Base-by-base conservation (phyloP, 2,329 filamentous ascomycete genomes). In the Clarireedia homoeocarpa region DNA sequence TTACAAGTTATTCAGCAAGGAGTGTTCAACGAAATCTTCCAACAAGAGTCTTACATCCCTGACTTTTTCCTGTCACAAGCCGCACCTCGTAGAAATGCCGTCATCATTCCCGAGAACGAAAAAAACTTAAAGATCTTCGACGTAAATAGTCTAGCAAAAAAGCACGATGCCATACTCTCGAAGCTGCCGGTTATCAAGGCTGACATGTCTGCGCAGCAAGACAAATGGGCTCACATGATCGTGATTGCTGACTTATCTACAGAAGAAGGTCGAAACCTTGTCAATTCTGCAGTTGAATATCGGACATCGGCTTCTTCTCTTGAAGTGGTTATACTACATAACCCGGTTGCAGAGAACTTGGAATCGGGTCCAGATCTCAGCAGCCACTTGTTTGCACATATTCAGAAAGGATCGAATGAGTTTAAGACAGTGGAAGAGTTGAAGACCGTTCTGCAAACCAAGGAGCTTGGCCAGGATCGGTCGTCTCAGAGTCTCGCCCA, bases 61-160 rank as follows among this genome's bases (percentile, higher is more conserved):
- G 78, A 77, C 0, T 72, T 84, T 12, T 95, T 96, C 69, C 74
- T 97, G 5, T 73, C 82, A n/a, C 73, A 80, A 39, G 87, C 92
- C 6, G 75, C 84, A 20, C 70, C 77, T 1, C 79, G 82, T 50
- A 85, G 94, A 53, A 96, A 95, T 67, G 76, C 82, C 2, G 78
- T 91, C 57, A 83, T 97, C 57, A 84, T 90, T 42, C 89, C 89
- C 0, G 88, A 94, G 62, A 82, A 88, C 57, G 83, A 89, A 27
- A 87, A 86, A 60, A 78, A 81, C 30, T 75, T 96, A 54, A 80
- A 77, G 2, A 75, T 96, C 15, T 71, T 95, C 47, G 83, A 96
- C 67, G 77, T 96, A 59, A 84, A 81, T 59, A 84, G 85, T 56
- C 70, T 95, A 5, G 79, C 85, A 63, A 75, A 75, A 5, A 79